Conservation (phyloP, 495 filamentous ascomycete species). For the Daldinia childiae region DNA sequence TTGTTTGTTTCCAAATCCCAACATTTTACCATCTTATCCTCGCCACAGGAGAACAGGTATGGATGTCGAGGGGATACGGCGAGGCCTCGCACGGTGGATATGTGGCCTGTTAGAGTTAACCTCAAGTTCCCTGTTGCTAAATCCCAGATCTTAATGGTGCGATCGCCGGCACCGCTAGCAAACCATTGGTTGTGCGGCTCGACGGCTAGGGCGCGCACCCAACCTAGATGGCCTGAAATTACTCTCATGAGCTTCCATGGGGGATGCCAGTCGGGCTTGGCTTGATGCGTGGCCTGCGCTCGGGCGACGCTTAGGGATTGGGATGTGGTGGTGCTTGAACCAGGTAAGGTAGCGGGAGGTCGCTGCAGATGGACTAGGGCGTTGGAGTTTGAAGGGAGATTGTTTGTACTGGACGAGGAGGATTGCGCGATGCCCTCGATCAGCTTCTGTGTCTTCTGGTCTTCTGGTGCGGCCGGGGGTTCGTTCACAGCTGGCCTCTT, state of each 20-base stretch:
- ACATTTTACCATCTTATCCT: constrained; percentile 99
- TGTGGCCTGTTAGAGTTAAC: constrained; percentile 94
- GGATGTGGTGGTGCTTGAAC: constrained; percentile 32
- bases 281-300: constrained; percentile 73
- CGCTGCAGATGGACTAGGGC: constrained; percentile 65
- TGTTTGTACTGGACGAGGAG: constrained; percentile 48
- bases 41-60: constrained; percentile 96
- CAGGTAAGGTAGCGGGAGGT: constrained; percentile 19
- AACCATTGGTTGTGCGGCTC: constrained; percentile 99
- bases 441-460: constrained; percentile 70
- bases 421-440: constrained; percentile 70
- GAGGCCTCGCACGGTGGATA: constrained; percentile 93
- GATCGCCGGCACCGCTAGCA: constrained; percentile 92
- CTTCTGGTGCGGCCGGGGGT: constrained; percentile 54
- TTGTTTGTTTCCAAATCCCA: constrained; percentile 99
- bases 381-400: constrained; percentile 60
- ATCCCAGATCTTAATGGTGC: constrained; percentile 99
- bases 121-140: constrained; percentile 82
- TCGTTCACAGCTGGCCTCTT: constrained; percentile 59
- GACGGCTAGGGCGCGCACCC: constrained; percentile 90
- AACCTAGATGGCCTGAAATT: constrained; percentile 95
- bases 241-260: constrained; percentile 99
- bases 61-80: constrained; percentile 94
- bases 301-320: constrained; percentile 66
- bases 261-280: constrained; percentile 91